These are phyloP conservation scores for Neurospora sp. DNA, from an alignment of 495 filamentous ascomycete species.

Conservation along the genomic window DNA sequence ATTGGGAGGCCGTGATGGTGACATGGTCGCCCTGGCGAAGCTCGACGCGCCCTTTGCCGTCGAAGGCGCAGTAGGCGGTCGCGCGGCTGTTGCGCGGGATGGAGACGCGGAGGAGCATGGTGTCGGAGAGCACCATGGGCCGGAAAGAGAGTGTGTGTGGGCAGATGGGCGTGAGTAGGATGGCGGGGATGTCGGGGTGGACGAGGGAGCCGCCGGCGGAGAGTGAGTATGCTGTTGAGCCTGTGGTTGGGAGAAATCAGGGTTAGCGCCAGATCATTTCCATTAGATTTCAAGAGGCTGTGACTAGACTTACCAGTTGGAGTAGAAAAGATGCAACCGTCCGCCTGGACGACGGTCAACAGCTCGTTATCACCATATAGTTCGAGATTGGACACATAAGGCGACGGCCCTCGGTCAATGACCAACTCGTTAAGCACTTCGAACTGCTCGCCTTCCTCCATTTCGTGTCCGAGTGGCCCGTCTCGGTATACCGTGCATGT, in stretches of 20 bases:
- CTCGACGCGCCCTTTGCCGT: conserved; percentile 91
- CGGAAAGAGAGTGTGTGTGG: conserved; percentile 94
- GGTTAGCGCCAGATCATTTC: not conserved
- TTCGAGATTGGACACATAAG: conserved; percentile 94
- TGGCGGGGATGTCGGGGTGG: conserved; percentile 93
- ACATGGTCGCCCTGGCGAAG: conserved; percentile 86
- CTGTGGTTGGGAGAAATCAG: conserved; percentile 18
- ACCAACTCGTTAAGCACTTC: conserved; percentile 96
- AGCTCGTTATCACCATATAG: conserved; percentile 89
- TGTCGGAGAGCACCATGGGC: conserved; percentile 97
- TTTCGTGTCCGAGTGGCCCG: conserved; percentile 33
- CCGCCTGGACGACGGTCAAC: conserved; percentile 88
- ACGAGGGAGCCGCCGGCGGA: conserved; percentile 93
- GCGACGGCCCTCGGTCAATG: conserved; percentile 89
- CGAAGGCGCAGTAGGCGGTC: conserved; percentile 90
- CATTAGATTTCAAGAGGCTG: too few species aligned
- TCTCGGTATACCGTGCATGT: conserved; percentile 87
- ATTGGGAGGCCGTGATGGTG: conserved; percentile 85
- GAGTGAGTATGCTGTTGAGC: conserved; percentile 90
- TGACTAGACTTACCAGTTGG: conserved; percentile 59
- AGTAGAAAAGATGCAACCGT: conserved; percentile 94
- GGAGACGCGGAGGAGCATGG: conserved; percentile 75
- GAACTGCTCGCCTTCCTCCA: conserved; percentile 75
- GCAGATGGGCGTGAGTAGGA: conserved; percentile 94
- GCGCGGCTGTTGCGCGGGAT: conserved; percentile 77